Base-by-base conservation (phyloP, 2,329 filamentous ascomycete genomes). In the Pseudocercospora pini-densiflorae region DNA sequence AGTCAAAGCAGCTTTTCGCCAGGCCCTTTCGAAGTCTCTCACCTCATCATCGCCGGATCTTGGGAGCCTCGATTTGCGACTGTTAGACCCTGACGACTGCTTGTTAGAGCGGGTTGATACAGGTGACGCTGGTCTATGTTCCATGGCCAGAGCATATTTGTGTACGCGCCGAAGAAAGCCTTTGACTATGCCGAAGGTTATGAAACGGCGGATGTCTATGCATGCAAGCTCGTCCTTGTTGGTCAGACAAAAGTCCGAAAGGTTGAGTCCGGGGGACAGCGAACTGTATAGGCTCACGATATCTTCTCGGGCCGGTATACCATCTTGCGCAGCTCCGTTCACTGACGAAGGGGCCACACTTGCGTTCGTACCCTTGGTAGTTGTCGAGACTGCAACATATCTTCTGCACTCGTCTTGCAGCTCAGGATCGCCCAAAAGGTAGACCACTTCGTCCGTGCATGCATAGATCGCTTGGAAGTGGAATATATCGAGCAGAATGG, bases 161-260 rank as follows among this genome's bases (percentile, higher is more conserved):
- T 98, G 70, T 47, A 97, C 90, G 36, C 95, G 88, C 79, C 97
- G 97, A 24, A 99, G 81, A 72, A 96, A 92, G 16, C 94, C 94
- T 80, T 98, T 98, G 78, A 98, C 97, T 66, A 97, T 87, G 64
- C 94, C 95, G 75, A 98, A 99, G 66, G 97, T 96, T 69, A 98
- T 92, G 69, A 99, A 90, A 29, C 95, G 90, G 12, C 95, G 88
- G 63, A 97, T 88, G 77, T 99, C 95, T 64, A 99, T 89, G 74
- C 90, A 90, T 12, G 86, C 83, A 8, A 97, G 84, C 45, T 91
- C 81, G 47, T 90, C 87, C 71, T 89, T 86, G 78, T 97, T 91
- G 33, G 89, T 84, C 65, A 91, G 85, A 71, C 95, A 89, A 92
- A 93, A 98, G 77, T 94, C 92, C 75, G 91, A 91, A 12, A 98